phyloP scores from a whole-genome alignment of 2,329 filamentous ascomycete species.

The Colletotrichum sp. region DNA sequence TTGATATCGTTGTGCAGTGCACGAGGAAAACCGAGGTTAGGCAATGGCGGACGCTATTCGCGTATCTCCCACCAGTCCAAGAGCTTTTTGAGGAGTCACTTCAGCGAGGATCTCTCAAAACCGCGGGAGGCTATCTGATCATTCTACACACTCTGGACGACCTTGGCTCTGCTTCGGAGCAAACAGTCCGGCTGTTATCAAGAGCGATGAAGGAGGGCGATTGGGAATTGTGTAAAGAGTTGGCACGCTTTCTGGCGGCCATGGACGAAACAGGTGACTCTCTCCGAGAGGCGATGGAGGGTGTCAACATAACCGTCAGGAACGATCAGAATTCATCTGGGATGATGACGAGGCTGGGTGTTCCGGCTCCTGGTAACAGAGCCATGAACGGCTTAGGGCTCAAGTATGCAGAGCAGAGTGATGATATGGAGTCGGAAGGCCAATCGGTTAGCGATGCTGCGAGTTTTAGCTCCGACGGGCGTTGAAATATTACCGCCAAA shows the following conservation, averaged over 20 bases:
- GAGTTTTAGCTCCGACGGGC: slow-evolving; percentile 37
- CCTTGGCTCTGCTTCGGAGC: slow-evolving; percentile 71
- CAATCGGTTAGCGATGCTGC: slow-evolving; percentile 41
- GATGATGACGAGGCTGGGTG: slow-evolving; percentile 16
- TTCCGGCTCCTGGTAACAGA: slow-evolving; percentile 23
- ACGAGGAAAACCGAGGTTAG: slow-evolving; percentile 96
- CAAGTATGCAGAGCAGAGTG: slow-evolving; percentile 35
- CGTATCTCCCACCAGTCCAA: slow-evolving; percentile 86
- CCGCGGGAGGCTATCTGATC: slow-evolving; percentile 94
- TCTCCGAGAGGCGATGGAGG: slow-evolving; percentile 73
- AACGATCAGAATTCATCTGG: slow-evolving; percentile 4
- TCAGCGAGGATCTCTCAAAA: slow-evolving; percentile 85
- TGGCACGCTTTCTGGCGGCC: slow-evolving; percentile 92
- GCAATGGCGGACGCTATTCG: slow-evolving; percentile 93
- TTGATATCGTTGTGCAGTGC: slow-evolving; percentile 95
- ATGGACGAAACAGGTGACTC: slow-evolving; percentile 87
- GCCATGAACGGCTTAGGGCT: slow-evolving; percentile 33
- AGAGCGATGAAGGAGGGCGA: slow-evolving; percentile 84
- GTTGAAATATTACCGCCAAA: not conserved
- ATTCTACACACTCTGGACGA: slow-evolving; percentile 86
- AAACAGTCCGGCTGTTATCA: slow-evolving; percentile 81
- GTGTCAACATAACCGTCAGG: slow-evolving; percentile 53
- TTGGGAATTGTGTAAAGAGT: slow-evolving; percentile 94
- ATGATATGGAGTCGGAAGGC: slow-evolving; percentile 40
- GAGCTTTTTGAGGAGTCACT: slow-evolving; percentile 94